Base-by-base conservation (phyloP, 2,329 filamentous ascomycete genomes). In the Chrysosporium queenslandicum region DNA sequence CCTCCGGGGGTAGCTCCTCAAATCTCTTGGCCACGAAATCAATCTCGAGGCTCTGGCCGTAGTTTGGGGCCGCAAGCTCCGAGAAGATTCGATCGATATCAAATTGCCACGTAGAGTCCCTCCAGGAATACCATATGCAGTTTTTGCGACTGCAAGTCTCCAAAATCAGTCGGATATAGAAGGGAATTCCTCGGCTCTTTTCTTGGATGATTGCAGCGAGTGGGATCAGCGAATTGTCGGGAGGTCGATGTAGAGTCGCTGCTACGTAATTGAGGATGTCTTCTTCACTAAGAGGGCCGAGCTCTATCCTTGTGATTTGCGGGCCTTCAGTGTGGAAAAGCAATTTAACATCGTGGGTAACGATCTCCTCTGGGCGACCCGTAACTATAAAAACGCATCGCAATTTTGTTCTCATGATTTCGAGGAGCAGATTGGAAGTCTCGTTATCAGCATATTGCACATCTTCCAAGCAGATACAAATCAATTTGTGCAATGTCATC, bases 81-180 rank as follows among this genome's bases (percentile, higher is more conserved):
- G 85, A 82, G 63, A 95, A 95, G 1, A 96, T 80, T 58, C 79
- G 81, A 66, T 96, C 89, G 9, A 96, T 71, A 62, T 94, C 85
- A 64, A 84, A 96, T 41, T 85, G 77, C 91, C 91, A 97, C 42
- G 79, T 77, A 43, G 82, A 86, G 58, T 85, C 80, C 59, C 82
- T 82, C 76, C 92, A 95, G 56, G 89, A 88, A 67, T 94, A 96
- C 79, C 83, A 94, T 46, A 96, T 85, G 65, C 87, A 94, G 59
- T 84, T 84, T 63, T 87, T 92, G 37, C 87, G 81, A 65, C 94
- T 83, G 64, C 87, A 94, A 2, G 85, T 84, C 62, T 87, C 87
- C 3, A 96, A 77, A 78, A 96, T 94, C 68, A 95, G 87, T 52
- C 87, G 79, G 66, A 95, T 86, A 62, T 92, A 94, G 62, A 95